Base-by-base conservation (phyloP, 2,329 filamentous ascomycete genomes). In the Capronia coronata region DNA sequence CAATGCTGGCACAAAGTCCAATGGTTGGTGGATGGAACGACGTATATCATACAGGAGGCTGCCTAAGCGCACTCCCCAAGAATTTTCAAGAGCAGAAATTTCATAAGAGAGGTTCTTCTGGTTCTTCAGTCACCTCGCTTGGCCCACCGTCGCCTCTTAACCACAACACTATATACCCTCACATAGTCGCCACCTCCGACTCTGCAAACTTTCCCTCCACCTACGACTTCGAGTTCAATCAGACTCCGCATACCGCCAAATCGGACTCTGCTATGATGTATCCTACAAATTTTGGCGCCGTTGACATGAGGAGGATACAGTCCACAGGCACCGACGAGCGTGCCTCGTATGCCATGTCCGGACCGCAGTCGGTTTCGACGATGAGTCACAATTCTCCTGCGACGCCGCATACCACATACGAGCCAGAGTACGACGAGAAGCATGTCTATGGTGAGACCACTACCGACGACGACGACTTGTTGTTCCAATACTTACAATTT, bases 401-500 rank as follows among this genome's bases (percentile, higher is more conserved):
- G 37, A 83, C 79, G 47, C 78, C 79, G n/a, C 75, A 77, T 58
- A 77, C 71, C 21, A 71, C 67, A 46, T 72, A 77, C 48, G 67
- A 68, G 27, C 73, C 76, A 45, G 77, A 80, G 43, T 66, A 70
- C 53, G 73, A 79, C 45, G 75, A 75, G 55, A 78, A 72, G 61
- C 57, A 65, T 56, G 67, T 74, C 57, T 69, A 72, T 75, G 78
- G 78, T 81, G 73, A 80, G 77, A 71, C 62, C 53, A 59, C 59
- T 60, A 59, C 57, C 58, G 55, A 57, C 60, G 65, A 62, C 56
- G 65, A 68, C 57, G 59, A 58, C 49, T 77, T 76, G 76, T 72
- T 79, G 71, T 71, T 79, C 68, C 71, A 79, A 65, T 81, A 79
- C 84, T 89, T 82, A 90, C 83, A 71, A 64, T 70, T 74, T 66